A percentile compares a stretch with the other conserved stretches of the same genome.
Evolutionary conservation across 2,329 filamentous ascomycete genomes (phyloP).

Genomic region (Lecanicillium sp.): DNA sequence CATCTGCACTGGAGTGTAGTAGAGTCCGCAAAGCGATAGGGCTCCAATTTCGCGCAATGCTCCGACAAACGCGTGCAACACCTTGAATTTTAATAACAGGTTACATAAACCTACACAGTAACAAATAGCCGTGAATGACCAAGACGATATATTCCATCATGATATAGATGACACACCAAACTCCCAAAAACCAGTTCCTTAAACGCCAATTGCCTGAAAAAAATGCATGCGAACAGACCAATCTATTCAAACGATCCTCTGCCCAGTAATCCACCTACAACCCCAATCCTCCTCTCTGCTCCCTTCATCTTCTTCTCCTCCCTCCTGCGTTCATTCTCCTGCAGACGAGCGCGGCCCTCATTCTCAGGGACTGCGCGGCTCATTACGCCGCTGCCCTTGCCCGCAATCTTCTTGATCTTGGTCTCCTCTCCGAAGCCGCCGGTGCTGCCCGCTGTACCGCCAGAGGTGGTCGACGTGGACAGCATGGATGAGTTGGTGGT

Average conservation of each 20-base stretch:
- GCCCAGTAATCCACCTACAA: conserved; percentile 52
- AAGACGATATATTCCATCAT: too few relatives aligned
- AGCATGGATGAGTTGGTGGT: conserved; percentile 55
- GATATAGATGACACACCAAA: too few relatives aligned
- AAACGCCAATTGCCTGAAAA: not conserved
- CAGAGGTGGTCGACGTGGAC: conserved; percentile 19
- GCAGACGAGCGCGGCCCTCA: conserved; percentile 45
- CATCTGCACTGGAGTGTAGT: too few relatives aligned
- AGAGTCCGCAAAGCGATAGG: too few relatives aligned
- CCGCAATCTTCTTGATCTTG: conserved; percentile 53
- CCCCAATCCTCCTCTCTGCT: conserved; percentile 47
- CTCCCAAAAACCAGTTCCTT: not conserved
- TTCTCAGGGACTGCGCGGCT: conserved; percentile 54
- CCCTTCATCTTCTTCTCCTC: conserved; percentile 51
- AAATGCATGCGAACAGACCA: not conserved
- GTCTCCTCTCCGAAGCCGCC: conserved; percentile 38
- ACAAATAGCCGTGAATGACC: too few relatives aligned
- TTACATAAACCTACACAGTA: too few relatives aligned
- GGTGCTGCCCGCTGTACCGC: conserved; percentile 13
- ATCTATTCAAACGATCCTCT: conserved; percentile 32
- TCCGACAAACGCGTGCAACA: too few relatives aligned
- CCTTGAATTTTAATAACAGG: too few relatives aligned
- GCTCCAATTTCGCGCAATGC: too few relatives aligned
- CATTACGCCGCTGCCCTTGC: conserved; percentile 49
- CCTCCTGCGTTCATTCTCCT: conserved; percentile 49